phyloP scores from a whole-genome alignment of 225 moss, liverwort and hornwort genomes.

The Rhytidiadelphus loreus region DNA sequence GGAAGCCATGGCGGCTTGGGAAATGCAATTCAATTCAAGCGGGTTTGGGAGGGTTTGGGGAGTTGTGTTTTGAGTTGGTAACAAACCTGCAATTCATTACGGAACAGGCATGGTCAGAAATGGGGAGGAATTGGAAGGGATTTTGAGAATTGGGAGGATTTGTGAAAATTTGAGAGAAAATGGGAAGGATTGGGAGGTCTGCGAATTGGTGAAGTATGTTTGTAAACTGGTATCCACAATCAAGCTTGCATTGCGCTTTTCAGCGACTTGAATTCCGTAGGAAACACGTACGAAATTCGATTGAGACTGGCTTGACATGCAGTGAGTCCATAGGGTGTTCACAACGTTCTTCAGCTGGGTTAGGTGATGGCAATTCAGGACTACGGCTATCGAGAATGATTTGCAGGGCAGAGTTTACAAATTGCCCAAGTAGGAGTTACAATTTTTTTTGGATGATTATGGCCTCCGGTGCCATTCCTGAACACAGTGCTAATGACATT shows the following conservation, averaged over 20 bases:
- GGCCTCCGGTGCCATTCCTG: background rate
- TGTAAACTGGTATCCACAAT: background rate
- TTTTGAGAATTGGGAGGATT: too few relatives aligned
- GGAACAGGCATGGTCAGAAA: background rate
- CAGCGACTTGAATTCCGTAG: background rate
- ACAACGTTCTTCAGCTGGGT: too few relatives aligned
- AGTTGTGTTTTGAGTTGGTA: background rate
- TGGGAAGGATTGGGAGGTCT: too few relatives aligned
- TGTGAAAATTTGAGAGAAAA: background rate
- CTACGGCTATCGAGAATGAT: too few relatives aligned
- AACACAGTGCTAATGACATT: background rate
- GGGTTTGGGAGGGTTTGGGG: background rate
- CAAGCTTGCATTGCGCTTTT: too few relatives aligned
- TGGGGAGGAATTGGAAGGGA: background rate
- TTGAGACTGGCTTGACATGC: background rate
- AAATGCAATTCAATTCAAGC: background rate
- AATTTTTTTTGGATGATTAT: too few relatives aligned
- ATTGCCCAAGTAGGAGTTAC: too few relatives aligned
- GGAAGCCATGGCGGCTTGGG: background rate
- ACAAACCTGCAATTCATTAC: background rate
- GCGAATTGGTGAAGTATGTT: background rate
- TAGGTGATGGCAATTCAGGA: background rate
- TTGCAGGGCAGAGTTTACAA: background rate
- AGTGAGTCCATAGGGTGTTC: background rate
- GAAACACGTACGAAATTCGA: background rate